Evolutionary conservation across 768 basidiomycete genomes (phyloP), one percentile per base, ranked within the genome.

Genomic region (Amylocystis lapponica): DNA sequence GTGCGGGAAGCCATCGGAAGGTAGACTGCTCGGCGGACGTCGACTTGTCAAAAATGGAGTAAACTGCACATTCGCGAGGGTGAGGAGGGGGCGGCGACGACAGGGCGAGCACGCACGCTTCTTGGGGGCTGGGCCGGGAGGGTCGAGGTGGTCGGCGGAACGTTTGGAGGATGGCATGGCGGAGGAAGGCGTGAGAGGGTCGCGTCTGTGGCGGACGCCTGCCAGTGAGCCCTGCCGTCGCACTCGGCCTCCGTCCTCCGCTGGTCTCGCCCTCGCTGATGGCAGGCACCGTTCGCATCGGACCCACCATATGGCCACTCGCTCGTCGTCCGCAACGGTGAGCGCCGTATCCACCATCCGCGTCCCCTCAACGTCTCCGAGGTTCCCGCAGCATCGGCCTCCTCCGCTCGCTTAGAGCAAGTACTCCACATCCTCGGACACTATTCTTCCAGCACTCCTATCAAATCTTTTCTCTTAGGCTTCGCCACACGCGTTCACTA

Each of bases 1-100:
- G 58, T 0, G 59, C 34, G n/a, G 64, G 60, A 45, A 58, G 41
- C 65, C 64, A 64, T 20, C 50, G 57, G 41, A 66, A 63, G 10
- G 50, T 39, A 5, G 56, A 49, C 26, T 41, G 29, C 2, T 50
- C 14, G 16, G 44, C 35, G 2, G 45, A 16, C 34, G 36, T 37
- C 14, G 50, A 29, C 38, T 51, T 59, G 30, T 48, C 51, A 32
- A 64, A 64, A 11, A 62, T 54, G 16, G 63, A 51, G 32, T 54
- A 59, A 9, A 64, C 62, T 62, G 40, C 21, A n/a, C n/a, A n/a
- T 33, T 5, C 32, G 14, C 32, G n/a, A n/a, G n/a, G 14, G 32
- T 33, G 32, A 33, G 32, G n/a, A 33, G 5, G 19, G 14, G 14
- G 14, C 32, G 32, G 32, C 32, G 5, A 5, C 19, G 32, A 19